Percentiles rank a stretch among this genome's conserved stretches.
Evolutionary conservation across 768 basidiomycete genomes (phyloP).

Genomic region (Naganishia antarctica): DNA sequence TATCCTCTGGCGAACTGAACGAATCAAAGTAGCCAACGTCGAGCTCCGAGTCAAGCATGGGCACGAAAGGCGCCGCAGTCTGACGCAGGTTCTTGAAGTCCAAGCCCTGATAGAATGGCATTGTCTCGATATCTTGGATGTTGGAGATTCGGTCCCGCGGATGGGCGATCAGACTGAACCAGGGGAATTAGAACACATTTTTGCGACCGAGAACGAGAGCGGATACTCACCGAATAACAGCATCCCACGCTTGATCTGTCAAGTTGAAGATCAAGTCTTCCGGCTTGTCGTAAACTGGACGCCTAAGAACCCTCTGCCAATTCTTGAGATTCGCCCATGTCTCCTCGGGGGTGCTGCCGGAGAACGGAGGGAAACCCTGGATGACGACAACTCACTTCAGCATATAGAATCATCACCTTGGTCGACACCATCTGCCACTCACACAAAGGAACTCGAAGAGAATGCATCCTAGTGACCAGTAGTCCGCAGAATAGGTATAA

Average conservation of each 20-base stretch:
- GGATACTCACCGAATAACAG: slow-evolving; percentile 68
- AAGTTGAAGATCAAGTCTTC: slow-evolving; percentile 97
- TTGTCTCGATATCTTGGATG: slow-evolving; percentile 64
- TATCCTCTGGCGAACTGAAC: slow-evolving; percentile 60
- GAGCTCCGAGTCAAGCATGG: slow-evolving; percentile 84
- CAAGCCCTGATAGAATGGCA: slow-evolving; percentile 75
- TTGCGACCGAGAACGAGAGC: not conserved
- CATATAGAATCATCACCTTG: not conserved
- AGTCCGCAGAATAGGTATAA: slow-evolving; percentile 94
- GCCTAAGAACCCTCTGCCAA: slow-evolving; percentile 84
- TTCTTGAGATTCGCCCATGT: slow-evolving; percentile 99
- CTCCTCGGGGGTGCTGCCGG: slow-evolving; percentile 88
- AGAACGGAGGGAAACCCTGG: slow-evolving; percentile 91
- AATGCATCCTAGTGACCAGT: slow-evolving; percentile 97
- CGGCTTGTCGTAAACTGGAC: slow-evolving; percentile 90
- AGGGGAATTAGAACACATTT: not conserved
- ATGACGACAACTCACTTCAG: not conserved
- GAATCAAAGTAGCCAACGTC: slow-evolving; percentile 80
- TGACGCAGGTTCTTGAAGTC: slow-evolving; percentile 76
- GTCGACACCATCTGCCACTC: slow-evolving; percentile 15
- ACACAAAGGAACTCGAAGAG: slow-evolving; percentile 67
- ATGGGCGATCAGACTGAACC: slow-evolving; percentile 66
- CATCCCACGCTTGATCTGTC: slow-evolving; percentile 87
- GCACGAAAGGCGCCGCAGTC: slow-evolving; percentile 81
- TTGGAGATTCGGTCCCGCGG: slow-evolving; percentile 72